phyloP scores from a whole-genome alignment of 768 basidiomycete genomes.

The Tephrocybe sp. region DNA sequence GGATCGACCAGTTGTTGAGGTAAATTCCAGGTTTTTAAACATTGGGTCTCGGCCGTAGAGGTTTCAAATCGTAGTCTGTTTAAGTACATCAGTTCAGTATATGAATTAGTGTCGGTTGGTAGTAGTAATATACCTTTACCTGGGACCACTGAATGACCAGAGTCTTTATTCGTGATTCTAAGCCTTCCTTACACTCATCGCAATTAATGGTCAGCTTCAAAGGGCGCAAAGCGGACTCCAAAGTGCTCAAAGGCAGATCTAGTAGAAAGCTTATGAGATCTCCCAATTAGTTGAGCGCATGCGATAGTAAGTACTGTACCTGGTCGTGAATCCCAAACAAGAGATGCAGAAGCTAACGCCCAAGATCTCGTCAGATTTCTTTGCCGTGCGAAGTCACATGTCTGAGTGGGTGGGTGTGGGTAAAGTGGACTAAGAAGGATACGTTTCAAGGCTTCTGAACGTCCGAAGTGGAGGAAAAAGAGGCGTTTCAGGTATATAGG shows the following conservation, averaged over 20 bases:
- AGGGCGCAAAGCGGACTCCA: background rate
- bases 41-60: no score
- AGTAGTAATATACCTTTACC: no score
- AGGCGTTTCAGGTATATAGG: conserved; percentile 26
- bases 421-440: conserved; percentile 28
- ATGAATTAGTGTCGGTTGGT: no score
- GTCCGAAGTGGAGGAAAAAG: conserved; percentile 23
- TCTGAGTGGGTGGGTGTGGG: conserved; percentile 25
- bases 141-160: no score
- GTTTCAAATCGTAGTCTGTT: no score
- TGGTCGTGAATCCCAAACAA: conserved; percentile 36
- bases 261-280: background rate
- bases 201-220: no score
- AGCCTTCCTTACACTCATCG: no score
- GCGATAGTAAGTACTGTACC: conserved; percentile 19
- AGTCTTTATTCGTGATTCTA: no score
- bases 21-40: no score
- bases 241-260: background rate
- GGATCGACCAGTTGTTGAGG: no score
- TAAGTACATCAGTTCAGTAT: no score
- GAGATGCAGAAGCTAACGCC: conserved; percentile 32
- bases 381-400: conserved; percentile 32
- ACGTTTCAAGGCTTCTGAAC: conserved; percentile 22
- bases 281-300: background rate
- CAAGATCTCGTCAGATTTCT: conserved; percentile 35